phyloP scores from a whole-genome alignment of 805 yeast genomes.

The Metschnikowia baotianmanensis region DNA sequence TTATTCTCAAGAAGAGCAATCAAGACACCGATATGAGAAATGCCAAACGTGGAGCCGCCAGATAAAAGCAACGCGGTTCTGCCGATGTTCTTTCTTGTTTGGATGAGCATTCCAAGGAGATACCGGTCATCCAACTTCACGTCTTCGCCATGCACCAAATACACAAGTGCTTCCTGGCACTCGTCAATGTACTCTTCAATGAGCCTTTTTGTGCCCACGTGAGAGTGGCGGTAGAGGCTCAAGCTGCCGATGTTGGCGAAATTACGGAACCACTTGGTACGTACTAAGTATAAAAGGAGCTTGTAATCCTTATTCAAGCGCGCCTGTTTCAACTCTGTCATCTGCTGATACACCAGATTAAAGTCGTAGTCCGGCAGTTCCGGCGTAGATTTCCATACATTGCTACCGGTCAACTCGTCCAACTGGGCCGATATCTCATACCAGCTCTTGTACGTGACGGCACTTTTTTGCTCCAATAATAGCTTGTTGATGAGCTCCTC shows the following conservation, averaged over 20 bases:
- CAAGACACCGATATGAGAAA: conserved; percentile 89
- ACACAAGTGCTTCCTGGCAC: conserved; percentile 51
- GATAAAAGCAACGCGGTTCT: conserved; percentile 91
- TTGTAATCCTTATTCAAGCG: conserved; percentile 57
- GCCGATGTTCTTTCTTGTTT: conserved; percentile 89
- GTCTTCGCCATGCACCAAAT: conserved; percentile 36
- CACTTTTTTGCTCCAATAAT: conserved; percentile 30
- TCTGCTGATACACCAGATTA: conserved; percentile 50
- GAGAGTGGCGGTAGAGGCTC: conserved; percentile 71
- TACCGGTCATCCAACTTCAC: conserved; percentile 61
- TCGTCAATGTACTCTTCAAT: conserved; percentile 83
- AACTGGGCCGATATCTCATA: conserved; percentile 55
- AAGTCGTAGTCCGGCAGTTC: conserved; percentile 74
- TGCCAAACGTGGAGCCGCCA: conserved; percentile 95
- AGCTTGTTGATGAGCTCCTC: conserved; percentile 22
- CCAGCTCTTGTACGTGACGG: conserved; percentile 63
- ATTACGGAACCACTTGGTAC: conserved; percentile 85
- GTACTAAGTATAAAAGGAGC: conserved; percentile 63
- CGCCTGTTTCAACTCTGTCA: conserved; percentile 57
- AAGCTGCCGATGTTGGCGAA: conserved; percentile 85
- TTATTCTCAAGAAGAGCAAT: conserved; percentile 72
- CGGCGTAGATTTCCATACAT: conserved; percentile 66
- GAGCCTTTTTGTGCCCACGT: conserved; percentile 79
- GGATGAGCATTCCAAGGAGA: conserved; percentile 73
- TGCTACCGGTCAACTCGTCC: conserved; percentile 62